phyloP scores from a whole-genome alignment of 208 protist genomes.

The Leishmania aethiopica region DNA sequence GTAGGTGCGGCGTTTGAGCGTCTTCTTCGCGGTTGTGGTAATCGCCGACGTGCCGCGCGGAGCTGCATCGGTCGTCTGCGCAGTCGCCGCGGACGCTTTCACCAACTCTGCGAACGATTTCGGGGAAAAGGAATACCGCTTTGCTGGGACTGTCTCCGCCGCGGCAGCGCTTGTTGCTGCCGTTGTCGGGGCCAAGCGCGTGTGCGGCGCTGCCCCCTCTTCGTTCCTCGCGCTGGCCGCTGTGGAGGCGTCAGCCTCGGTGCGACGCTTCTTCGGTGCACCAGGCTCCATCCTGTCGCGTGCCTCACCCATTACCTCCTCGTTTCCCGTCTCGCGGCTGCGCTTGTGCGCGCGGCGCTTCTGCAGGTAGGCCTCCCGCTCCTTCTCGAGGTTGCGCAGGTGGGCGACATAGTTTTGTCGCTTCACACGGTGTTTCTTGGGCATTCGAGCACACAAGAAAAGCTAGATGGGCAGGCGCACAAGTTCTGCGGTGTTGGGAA shows the following conservation, averaged over 20 bases:
- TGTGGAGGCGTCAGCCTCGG: neutral
- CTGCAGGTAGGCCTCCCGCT: slow-evolving; percentile 72
- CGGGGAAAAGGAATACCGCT: slow-evolving; percentile 11
- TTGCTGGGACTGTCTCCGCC: neutral
- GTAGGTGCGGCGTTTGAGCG: slow-evolving; percentile 24
- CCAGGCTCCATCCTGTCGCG: slow-evolving; percentile 17
- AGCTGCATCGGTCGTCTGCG: neutral
- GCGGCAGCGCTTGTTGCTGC: neutral
- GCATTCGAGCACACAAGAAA: slow-evolving; percentile 38
- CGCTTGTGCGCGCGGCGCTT: slow-evolving; percentile 76
- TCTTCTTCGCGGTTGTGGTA: slow-evolving; percentile 16
- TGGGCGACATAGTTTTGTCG: slow-evolving; percentile 83
- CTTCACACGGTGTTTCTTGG: slow-evolving; percentile 91
- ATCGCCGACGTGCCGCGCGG: neutral
- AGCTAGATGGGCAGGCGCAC: neutral
- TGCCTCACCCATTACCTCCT: slow-evolving; percentile 33
- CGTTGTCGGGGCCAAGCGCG: neutral
- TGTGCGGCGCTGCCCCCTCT: too few relatives aligned
- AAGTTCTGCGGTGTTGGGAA: neutral
- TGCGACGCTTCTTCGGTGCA: slow-evolving; percentile 34
- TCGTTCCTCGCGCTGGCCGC: neutral
- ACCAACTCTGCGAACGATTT: slow-evolving; percentile 17
- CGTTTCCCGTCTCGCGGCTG: slow-evolving; percentile 50
- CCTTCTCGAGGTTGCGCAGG: slow-evolving; percentile 68
- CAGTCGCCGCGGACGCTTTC: slow-evolving; percentile 6